These are phyloP conservation scores for Clavispora asparagi DNA, from an alignment of 805 yeast genomes.

Conservation along the genomic window DNA sequence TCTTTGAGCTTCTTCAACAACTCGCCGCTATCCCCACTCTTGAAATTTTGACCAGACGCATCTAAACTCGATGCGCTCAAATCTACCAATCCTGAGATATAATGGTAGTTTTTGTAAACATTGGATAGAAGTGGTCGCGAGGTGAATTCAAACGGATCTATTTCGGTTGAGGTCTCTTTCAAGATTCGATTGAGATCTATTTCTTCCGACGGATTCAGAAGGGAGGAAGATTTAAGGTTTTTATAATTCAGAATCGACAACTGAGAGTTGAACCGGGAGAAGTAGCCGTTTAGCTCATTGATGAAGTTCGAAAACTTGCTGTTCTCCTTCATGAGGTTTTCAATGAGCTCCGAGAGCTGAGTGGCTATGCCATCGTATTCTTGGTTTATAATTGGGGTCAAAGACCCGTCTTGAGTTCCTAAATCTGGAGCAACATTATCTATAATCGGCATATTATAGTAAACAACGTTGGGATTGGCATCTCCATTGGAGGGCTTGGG, in stretches of 20 bases:
- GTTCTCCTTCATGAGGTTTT: slow-evolving; percentile 33
- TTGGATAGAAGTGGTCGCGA: slow-evolving; percentile 32
- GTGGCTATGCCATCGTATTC: slow-evolving; percentile 31
- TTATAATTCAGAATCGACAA: slow-evolving; percentile 16
- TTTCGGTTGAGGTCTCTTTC: slow-evolving; percentile 17
- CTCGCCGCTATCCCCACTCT: slow-evolving; percentile 8
- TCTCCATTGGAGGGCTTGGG: not conserved
- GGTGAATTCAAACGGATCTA: slow-evolving; percentile 31
- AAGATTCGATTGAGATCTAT: slow-evolving; percentile 21
- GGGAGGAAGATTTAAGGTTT: slow-evolving; percentile 1
- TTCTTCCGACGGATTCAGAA: slow-evolving; percentile 29
- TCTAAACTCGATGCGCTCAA: slow-evolving; percentile 2
- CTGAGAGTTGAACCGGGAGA: slow-evolving; percentile 21
- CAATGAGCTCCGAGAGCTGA: slow-evolving; percentile 30
- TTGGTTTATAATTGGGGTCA: slow-evolving; percentile 10
- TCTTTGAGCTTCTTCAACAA: slow-evolving; percentile 19
- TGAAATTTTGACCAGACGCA: slow-evolving; percentile 3
- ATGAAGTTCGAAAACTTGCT: slow-evolving; percentile 29
- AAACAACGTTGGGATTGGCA: slow-evolving; percentile 14
- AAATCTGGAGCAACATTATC: slow-evolving; percentile 7
- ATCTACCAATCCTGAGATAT: slow-evolving; percentile 15
- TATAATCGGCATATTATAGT: slow-evolving; percentile 29
- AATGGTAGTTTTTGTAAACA: slow-evolving; percentile 31
- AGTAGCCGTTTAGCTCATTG: slow-evolving; percentile 24
- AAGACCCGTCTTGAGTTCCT: not conserved